Evolutionary conservation across 257 asterid species (phyloP), one percentile per base, ranked within the genome.

Genomic region (Cruciata laevipes): DNA sequence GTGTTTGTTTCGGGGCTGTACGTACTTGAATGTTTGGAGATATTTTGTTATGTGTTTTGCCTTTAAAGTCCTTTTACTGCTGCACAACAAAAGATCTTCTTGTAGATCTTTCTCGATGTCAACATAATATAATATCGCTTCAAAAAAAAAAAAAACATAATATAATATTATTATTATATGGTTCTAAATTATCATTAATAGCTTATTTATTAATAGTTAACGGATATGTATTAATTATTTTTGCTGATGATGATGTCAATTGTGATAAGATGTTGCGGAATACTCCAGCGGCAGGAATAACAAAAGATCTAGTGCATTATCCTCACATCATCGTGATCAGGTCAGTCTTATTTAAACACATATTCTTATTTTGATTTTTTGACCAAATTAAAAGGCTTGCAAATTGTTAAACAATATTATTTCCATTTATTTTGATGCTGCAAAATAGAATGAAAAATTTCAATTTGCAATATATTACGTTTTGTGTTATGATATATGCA

Each of bases 291-390:
- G 5, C 27, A 74, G 63, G 33, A 69, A 42, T 47, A 63, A 10
- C 56, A 74, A 35, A 57, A 32, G 57, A 32, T 32, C 27, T 5
- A n/a, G 10, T 52, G 56, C 51, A 40, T 40, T 31, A 56, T 30
- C 69, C 31, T 38, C 74, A 42, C 38, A 18, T n/a, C 66, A 33
- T 62, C 51, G 33, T 10, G 78, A 74, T 74, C 78, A 74, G 78
- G 78, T 74, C 20, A 16, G 53, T 8, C 13, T 38, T 33, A 2
- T 4, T 4, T 33, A 33, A 4, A 33, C 8, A 4, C 8, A 33
- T n/a, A n/a, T n/a, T n/a, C n/a, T n/a, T n/a, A n/a, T n/a, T n/a
- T n/a, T n/a, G n/a, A n/a, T n/a, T n/a, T n/a, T n/a, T 11, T 42
- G 51, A 42, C 51, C 51, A 42, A 42, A 42, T 3, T 40, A 6